Evolutionary conservation across 805 yeast species (phyloP), one percentile per base, ranked within the genome.

Genomic region (Wickerhamomyces chaumierensis): DNA sequence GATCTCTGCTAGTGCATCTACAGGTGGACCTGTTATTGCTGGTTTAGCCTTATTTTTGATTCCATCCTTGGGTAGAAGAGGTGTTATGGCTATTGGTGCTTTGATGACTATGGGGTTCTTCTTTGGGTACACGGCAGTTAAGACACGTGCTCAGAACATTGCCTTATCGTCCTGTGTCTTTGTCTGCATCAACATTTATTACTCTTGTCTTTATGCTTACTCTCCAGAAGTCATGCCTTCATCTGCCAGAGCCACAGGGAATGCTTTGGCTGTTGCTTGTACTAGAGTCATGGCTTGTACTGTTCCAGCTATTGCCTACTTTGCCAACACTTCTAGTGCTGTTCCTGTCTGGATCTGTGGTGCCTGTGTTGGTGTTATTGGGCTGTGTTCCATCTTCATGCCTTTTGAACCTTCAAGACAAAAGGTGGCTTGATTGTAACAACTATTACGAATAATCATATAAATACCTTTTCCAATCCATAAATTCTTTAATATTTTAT

Each of bases 221-320:
- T 75, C 81, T 2, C 83, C 83, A 0, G 81, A 77, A 52, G 71
- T 75, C 18, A 66, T 77, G 55, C 78, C 78, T 23, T 57, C 72
- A 1, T 50, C 58, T 23, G 64, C 67, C 25, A 55, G 74, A 48
- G 77, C 74, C 5, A 76, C 83, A 1, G 83, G 79, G 21, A 69
- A 71, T 36, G 78, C 81, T 0, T 49, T 77, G 18, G 72, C 78
- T 13, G 66, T 79, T 16, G 71, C 74, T 3, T 60, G 63, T 35
- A 71, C 67, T 43, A 58, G 81, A 55, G 48, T 71, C 18, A 56
- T 69, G 37, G 78, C 78, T 16, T 69, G 68, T 25, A 65, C 74
- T 48, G 77, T 75, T 14, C 81, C 81, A 4, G 63, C 73, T 25
- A 69, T 73, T 41, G 74, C 70, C 39, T 72, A 61, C 48, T 48